Evolutionary conservation across 331 rosid species (phyloP).

Genomic region (Stylosanthes scabra): DNA sequence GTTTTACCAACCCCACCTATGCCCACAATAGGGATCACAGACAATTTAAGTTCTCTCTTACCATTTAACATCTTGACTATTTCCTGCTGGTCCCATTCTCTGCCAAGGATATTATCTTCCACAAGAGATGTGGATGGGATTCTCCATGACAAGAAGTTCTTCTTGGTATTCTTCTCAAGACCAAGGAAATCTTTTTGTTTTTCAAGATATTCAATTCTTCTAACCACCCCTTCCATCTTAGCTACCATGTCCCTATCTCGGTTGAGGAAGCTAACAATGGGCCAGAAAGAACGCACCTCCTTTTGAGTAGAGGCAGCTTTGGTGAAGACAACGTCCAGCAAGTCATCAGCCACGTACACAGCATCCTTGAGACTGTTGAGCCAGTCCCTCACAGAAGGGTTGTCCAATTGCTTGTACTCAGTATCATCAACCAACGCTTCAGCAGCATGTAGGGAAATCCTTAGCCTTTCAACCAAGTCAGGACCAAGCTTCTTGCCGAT

Average conservation of each 20-base stretch:
- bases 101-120: not conserved
- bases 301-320: not conserved
- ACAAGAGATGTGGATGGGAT: slow-evolving; percentile 28
- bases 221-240: not conserved
- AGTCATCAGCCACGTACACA: not conserved
- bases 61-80: not conserved
- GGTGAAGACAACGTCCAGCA: not conserved
- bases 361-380: not conserved
- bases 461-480: not conserved
- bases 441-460: not conserved
- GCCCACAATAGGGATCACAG: slow-evolving; percentile 34
- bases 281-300: not conserved
- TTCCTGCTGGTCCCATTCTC: slow-evolving; percentile 21
- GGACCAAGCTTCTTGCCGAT: not conserved
- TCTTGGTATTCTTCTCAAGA: not conserved
- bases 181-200: not conserved
- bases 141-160: slow-evolving; percentile 19
- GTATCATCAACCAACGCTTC: not conserved
- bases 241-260: not conserved
- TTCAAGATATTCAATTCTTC: not conserved
- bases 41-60: not conserved
- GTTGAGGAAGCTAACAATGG: not conserved
- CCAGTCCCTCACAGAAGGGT: not conserved
- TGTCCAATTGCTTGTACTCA: not conserved
- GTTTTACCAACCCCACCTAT: slow-evolving; percentile 20